These are phyloP conservation scores for Trichoderma polysporum DNA, from an alignment of 2,329 filamentous ascomycete species.

Conservation along the genomic window DNA sequence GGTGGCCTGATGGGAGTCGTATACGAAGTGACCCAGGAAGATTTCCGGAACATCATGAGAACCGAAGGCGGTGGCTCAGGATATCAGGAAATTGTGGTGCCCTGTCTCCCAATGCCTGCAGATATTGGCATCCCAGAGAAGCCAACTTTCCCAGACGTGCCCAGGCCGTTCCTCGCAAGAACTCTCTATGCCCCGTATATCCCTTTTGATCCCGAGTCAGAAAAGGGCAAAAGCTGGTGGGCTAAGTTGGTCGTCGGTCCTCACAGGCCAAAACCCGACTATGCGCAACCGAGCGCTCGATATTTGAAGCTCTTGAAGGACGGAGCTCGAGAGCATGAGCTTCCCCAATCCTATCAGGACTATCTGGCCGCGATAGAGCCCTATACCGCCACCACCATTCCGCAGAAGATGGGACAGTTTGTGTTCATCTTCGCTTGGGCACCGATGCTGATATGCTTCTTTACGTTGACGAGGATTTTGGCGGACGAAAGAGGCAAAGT, in stretches of 20 bases:
- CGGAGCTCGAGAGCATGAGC: constrained; percentile 75
- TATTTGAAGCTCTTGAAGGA: constrained; percentile 79
- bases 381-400: constrained; percentile 66
- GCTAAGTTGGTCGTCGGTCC: constrained; percentile 45
- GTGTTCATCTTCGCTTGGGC: constrained; percentile 61
- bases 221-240: constrained; percentile 44
- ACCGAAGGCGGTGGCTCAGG: constrained; percentile 84
- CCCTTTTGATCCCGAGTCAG: constrained; percentile 35
- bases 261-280: constrained; percentile 63
- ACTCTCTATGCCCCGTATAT: constrained; percentile 73
- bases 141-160: constrained; percentile 53
- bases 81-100: constrained; percentile 82
- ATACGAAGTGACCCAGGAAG: constrained; percentile 82
- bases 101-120: constrained; percentile 68
- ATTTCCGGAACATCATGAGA: constrained; percentile 82
- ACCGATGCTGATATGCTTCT: constrained; percentile 55
- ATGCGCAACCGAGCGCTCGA: constrained; percentile 78
- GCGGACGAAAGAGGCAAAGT: constrained; percentile 65
- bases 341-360: constrained; percentile 73
- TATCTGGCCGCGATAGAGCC: constrained; percentile 69
- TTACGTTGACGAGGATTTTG: constrained; percentile 47
- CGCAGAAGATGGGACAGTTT: constrained; percentile 65
- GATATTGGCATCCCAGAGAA: constrained; percentile 61
- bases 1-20: constrained; percentile 89
- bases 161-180: constrained; percentile 73